These are phyloP conservation scores for Candida tropicalis DNA, from an alignment of 1,139 yeast genomes.

Conservation along the genomic window DNA sequence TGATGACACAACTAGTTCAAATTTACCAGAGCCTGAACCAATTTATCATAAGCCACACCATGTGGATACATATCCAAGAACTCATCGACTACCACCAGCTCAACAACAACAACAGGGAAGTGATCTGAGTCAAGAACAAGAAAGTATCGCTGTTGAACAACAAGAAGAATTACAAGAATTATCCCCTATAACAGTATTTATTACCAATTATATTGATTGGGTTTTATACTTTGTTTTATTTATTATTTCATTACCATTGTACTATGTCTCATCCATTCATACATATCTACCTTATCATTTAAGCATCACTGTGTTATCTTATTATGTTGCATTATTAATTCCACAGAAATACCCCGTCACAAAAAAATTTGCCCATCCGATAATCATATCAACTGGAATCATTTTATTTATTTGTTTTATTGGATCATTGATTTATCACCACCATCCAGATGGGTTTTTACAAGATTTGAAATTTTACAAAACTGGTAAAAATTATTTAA, in stretches of 20 bases:
- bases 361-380: constrained; percentile 67
- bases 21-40: constrained; percentile 21
- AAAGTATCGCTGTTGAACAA: constrained; percentile 3
- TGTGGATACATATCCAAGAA: constrained; percentile 10
- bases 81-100: constrained; percentile 1
- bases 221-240: constrained; percentile 48
- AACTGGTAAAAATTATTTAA: constrained; percentile 68
- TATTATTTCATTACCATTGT: constrained; percentile 57
- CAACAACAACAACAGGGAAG: background rate
- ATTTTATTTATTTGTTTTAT: constrained; percentile 66
- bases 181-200: constrained; percentile 25
- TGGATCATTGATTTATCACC: constrained; percentile 54
- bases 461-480: constrained; percentile 57
- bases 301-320: constrained; percentile 58
- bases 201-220: constrained; percentile 58
- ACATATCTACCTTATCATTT: constrained; percentile 66
- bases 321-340: constrained; percentile 52
- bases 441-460: constrained; percentile 47
- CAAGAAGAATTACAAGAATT: constrained; percentile 5
- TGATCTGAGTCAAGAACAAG: background rate
- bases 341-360: constrained; percentile 50
- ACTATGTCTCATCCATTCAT: constrained; percentile 46
- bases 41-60: constrained; percentile 19
- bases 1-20: constrained; percentile 9
- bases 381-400: constrained; percentile 62